Evolutionary conservation across 2,329 filamentous ascomycete genomes (phyloP).

Genomic region (Clonostachys rhizophaga): DNA sequence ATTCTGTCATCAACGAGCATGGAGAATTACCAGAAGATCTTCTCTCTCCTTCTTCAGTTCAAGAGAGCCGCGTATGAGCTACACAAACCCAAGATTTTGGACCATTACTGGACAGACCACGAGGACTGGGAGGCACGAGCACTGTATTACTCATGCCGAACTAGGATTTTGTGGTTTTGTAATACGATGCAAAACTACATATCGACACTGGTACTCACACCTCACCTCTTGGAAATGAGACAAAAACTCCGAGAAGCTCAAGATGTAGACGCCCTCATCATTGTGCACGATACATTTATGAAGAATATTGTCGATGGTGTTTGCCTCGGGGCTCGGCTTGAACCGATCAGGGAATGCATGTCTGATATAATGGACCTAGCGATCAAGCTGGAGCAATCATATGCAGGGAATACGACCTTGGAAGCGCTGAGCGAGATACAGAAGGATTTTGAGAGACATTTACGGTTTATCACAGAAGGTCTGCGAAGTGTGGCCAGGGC

Average conservation of each 20-base stretch:
- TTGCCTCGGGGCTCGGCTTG: slow-evolving; percentile 63
- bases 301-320: slow-evolving; percentile 61
- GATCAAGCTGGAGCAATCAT: slow-evolving; percentile 62
- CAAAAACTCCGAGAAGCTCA: slow-evolving; percentile 52
- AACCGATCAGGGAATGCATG: slow-evolving; percentile 67
- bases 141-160: slow-evolving; percentile 57
- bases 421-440: slow-evolving; percentile 52
- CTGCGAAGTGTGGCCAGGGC: slow-evolving; percentile 72
- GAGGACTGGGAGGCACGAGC: slow-evolving; percentile 35
- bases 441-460: slow-evolving; percentile 57
- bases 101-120: slow-evolving; percentile 28
- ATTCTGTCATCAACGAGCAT: slow-evolving; percentile 65
- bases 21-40: slow-evolving; percentile 64
- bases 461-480: slow-evolving; percentile 69
- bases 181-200: slow-evolving; percentile 73
- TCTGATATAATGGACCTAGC: slow-evolving; percentile 74
- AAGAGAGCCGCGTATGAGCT: slow-evolving; percentile 67
- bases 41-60: slow-evolving; percentile 73
- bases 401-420: slow-evolving; percentile 39
- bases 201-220: slow-evolving; percentile 65
- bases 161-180: slow-evolving; percentile 73
- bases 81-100: slow-evolving; percentile 43
- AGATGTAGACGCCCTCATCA: slow-evolving; percentile 80
- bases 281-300: slow-evolving; percentile 60
- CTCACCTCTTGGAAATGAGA: slow-evolving; percentile 52